Conservation (phyloP, 805 yeast genomes). For the Teunomyces stri region DNA sequence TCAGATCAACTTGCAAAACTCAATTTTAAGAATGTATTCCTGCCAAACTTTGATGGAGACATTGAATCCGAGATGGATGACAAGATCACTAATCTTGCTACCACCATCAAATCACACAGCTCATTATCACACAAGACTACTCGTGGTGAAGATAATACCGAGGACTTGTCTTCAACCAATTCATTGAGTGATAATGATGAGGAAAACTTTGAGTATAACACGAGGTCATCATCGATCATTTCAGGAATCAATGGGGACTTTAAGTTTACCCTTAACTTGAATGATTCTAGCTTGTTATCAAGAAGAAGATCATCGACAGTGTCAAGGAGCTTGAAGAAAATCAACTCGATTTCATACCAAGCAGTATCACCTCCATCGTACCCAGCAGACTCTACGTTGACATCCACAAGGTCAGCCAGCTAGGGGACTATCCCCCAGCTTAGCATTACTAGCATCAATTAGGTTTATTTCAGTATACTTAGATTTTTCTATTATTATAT, state of each 20-base stretch:
- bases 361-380: background rate
- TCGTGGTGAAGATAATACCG: background rate
- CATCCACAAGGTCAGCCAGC: conserved; percentile 2
- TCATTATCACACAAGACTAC: background rate
- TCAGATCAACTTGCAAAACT: conserved; percentile 20
- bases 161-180: conserved; percentile 12
- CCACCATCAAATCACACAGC: conserved; percentile 4
- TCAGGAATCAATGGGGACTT: conserved; percentile 40
- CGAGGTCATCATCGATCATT: conserved; percentile 39
- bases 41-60: conserved; percentile 8
- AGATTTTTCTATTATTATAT: background rate
- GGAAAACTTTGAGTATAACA: conserved; percentile 27
- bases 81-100: conserved; percentile 11
- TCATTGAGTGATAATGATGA: conserved; percentile 13
- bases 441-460: background rate
- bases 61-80: conserved; percentile 14
- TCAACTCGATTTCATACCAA: conserved; percentile 4
- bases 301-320: conserved; percentile 45
- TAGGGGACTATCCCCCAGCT: background rate
- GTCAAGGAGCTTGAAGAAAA: conserved; percentile 10
- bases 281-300: conserved; percentile 61
- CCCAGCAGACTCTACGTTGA: conserved; percentile 1
- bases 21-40: conserved; percentile 32
- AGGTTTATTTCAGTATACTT: background rate
- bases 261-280: conserved; percentile 58